These are phyloP conservation scores for Aspergillus brasiliensis DNA, from an alignment of 2,329 filamentous ascomycete species.

Conservation along the genomic window DNA sequence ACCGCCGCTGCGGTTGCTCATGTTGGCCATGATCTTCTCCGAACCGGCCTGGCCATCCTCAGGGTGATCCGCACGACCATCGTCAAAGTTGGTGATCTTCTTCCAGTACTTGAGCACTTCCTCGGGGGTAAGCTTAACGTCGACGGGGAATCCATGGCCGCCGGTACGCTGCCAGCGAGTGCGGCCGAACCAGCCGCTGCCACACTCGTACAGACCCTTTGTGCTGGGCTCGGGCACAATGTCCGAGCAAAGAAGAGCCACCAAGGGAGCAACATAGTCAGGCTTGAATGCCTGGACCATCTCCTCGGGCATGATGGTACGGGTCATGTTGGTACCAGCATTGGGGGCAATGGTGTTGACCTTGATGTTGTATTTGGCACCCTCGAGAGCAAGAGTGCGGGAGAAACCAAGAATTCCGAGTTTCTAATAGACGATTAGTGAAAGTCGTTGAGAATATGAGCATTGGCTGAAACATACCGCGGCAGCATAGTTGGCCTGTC, in stretches of 20 bases:
- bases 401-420: conserved; percentile 93
- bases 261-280: conserved; percentile 93
- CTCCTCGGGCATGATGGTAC: conserved; percentile 92
- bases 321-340: conserved; percentile 92
- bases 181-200: conserved; percentile 86
- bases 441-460: not conserved
- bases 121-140: conserved; percentile 81
- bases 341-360: conserved; percentile 99
- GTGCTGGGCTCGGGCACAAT: conserved; percentile 81
- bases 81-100: conserved; percentile 82
- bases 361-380: conserved; percentile 95
- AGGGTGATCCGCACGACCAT: conserved; percentile 84
- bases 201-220: conserved; percentile 89
- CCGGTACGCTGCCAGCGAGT: conserved; percentile 94
- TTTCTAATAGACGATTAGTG: conserved; percentile 58
- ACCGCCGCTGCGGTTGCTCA: conserved; percentile 68
- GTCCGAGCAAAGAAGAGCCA: conserved; percentile 83
- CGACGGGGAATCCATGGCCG: conserved; percentile 87
- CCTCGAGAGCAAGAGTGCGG: conserved; percentile 87
- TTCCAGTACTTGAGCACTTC: conserved; percentile 75
- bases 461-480: conserved; percentile 61
- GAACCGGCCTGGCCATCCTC: conserved; percentile 74
- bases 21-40: conserved; percentile 80
- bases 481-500: conserved; percentile 95
- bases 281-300: conserved; percentile 99